These are phyloP conservation scores for Pseudogymnoascus sp. DNA, from an alignment of 2,329 filamentous ascomycete species.

Conservation along the genomic window DNA sequence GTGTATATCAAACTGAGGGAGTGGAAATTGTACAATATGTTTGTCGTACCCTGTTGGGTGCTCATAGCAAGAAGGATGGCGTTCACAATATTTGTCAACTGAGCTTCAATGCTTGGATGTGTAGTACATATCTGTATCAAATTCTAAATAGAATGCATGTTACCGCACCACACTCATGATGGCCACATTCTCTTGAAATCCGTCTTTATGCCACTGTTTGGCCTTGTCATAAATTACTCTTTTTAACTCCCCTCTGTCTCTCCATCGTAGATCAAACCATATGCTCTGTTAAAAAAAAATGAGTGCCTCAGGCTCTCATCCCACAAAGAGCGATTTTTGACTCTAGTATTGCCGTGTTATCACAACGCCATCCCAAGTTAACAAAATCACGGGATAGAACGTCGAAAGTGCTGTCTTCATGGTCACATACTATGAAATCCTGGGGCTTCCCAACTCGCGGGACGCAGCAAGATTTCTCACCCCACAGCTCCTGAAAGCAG, in stretches of 20 bases:
- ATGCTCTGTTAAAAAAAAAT: neutral
- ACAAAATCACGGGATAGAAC: neutral
- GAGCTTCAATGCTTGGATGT: conserved; percentile 7
- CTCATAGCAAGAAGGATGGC: conserved; percentile 10
- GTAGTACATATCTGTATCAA: conserved; percentile 2
- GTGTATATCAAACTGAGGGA: neutral
- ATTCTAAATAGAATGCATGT: conserved; percentile 8
- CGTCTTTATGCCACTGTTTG: neutral
- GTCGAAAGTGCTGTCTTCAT: conserved; percentile 8
- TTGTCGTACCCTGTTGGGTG: neutral
- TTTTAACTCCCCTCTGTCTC: neutral
- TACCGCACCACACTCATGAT: neutral
- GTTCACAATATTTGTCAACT: conserved; percentile 4
- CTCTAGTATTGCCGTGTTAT: neutral
- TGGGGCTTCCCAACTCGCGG: conserved; percentile 43
- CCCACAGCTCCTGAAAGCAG: conserved; percentile 46
- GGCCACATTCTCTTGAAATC: neutral
- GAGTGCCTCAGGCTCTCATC: conserved; percentile 7
- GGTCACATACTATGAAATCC: conserved; percentile 51
- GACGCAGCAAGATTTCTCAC: conserved; percentile 37
- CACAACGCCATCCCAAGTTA: neutral
- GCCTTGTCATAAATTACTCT: neutral
- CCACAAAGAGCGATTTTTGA: neutral
- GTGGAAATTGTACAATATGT: conserved; percentile 7
- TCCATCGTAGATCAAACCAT: neutral